A percentile compares a stretch with the other conserved stretches of the same genome.
phyloP scores from a whole-genome alignment of 306 rosid species.

The Carpinus fangiana region DNA sequence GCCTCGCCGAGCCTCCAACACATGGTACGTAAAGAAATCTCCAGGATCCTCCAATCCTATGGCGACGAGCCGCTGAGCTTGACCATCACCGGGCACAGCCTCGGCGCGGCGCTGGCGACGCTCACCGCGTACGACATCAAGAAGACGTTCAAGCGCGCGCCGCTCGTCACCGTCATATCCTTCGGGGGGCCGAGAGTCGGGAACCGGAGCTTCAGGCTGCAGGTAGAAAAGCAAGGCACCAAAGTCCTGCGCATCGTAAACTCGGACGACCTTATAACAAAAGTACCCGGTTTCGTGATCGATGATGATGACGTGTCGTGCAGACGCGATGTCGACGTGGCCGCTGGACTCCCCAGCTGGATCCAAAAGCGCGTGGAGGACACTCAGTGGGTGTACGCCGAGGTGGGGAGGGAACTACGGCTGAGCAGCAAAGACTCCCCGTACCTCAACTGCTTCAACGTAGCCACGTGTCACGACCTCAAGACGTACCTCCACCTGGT shows the following conservation, averaged over 20 bases:
- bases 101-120: slow-evolving; percentile 89
- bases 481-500: slow-evolving; percentile 71
- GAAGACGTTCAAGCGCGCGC: slow-evolving; percentile 25
- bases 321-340: slow-evolving; percentile 4
- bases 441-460: slow-evolving; percentile 39
- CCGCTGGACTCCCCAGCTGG: slow-evolving; percentile 40
- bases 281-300: slow-evolving; percentile 59
- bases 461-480: slow-evolving; percentile 72
- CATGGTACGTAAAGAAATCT: slow-evolving; percentile 57
- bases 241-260: slow-evolving; percentile 67
- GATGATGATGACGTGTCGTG: slow-evolving; percentile 23
- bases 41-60: slow-evolving; percentile 43
- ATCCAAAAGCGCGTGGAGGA: slow-evolving; percentile 50
- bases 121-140: slow-evolving; percentile 61
- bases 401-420: slow-evolving; percentile 71
- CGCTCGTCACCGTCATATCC: slow-evolving; percentile 64
- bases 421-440: slow-evolving; percentile 65
- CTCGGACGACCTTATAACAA: slow-evolving; percentile 61
- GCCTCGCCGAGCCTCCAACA: slow-evolving; percentile 47
- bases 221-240: slow-evolving; percentile 48
- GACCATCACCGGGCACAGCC: slow-evolving; percentile 87
- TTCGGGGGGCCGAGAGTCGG: slow-evolving; percentile 88
- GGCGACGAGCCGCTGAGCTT: slow-evolving; percentile 58
- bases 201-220: slow-evolving; percentile 46
- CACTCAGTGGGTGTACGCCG: slow-evolving; percentile 62